Evolutionary conservation across 768 basidiomycete genomes (phyloP).

Genomic region (Termitomyces sp.): DNA sequence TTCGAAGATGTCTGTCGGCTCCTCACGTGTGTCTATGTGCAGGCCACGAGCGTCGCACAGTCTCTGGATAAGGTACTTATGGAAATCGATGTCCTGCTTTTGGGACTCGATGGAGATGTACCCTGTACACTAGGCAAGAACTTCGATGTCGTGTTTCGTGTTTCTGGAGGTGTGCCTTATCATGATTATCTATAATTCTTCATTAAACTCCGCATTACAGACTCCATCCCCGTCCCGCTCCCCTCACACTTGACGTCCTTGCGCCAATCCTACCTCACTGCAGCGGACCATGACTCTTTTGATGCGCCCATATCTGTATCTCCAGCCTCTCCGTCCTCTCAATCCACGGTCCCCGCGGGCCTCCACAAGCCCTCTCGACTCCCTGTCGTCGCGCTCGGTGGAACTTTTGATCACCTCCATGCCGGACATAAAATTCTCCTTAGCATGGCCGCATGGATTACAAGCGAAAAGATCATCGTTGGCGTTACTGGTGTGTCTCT

Average conservation of each 20-base stretch:
- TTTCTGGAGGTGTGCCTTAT: slow-evolving; percentile 36
- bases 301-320: not conserved
- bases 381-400: slow-evolving; percentile 84
- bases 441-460: slow-evolving; percentile 86
- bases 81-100: slow-evolving; percentile 73
- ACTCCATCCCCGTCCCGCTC: slow-evolving; percentile 35
- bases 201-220: slow-evolving; percentile 18
- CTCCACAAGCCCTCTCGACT: slow-evolving; percentile 23
- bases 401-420: slow-evolving; percentile 98
- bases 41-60: slow-evolving; percentile 74
- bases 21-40: slow-evolving; percentile 80
- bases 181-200: not conserved
- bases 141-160: slow-evolving; percentile 42
- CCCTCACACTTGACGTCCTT: slow-evolving; percentile 36
- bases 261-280: slow-evolving; percentile 31
- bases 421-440: slow-evolving; percentile 96
- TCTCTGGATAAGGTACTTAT: slow-evolving; percentile 64
- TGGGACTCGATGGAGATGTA: slow-evolving; percentile 44
- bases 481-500: slow-evolving; percentile 73
- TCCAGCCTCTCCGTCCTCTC: slow-evolving; percentile 2
- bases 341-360: not conserved
- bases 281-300: slow-evolving; percentile 17
- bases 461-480: slow-evolving; percentile 76
- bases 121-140: slow-evolving; percentile 36
- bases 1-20: slow-evolving; percentile 74